Conservation (phyloP, 192 early-diverging fungal species). For the Chytriomyces confervae region DNA sequence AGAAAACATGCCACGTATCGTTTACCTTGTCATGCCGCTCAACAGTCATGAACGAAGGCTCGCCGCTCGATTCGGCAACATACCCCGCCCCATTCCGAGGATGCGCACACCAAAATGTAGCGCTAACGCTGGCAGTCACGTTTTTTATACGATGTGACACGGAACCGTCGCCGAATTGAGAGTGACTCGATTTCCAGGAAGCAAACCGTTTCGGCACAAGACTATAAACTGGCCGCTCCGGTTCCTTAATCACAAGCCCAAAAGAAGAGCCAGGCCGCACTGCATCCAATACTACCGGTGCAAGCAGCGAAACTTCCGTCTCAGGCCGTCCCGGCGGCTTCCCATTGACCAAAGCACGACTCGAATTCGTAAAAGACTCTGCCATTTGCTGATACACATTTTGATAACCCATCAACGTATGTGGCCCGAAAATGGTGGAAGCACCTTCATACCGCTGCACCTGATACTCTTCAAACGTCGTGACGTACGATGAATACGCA, state of each 20-base stretch:
- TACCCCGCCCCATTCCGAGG: conserved; percentile 48
- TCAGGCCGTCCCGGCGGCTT: neutral
- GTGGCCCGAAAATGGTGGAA: conserved; percentile 62
- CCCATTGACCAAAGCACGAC: neutral
- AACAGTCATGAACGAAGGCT: conserved; percentile 46
- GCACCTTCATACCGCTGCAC: conserved; percentile 69
- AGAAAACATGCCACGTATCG: conserved; percentile 40
- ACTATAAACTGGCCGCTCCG: conserved; percentile 3
- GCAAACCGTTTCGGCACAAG: neutral
- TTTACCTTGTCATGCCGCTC: conserved; percentile 34
- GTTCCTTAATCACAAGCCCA: conserved; percentile 42
- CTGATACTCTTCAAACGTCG: conserved; percentile 61
- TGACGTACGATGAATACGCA: conserved; percentile 56
- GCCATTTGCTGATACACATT: conserved; percentile 58
- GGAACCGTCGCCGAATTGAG: conserved; percentile 13
- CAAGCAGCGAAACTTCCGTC: conserved; percentile 40
- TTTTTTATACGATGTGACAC: conserved; percentile 14
- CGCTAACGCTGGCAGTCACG: conserved; percentile 34
- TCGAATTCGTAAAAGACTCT: conserved; percentile 43
- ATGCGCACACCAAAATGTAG: conserved; percentile 52
- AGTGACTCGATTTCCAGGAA: neutral
- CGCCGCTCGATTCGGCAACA: conserved; percentile 13
- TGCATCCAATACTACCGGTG: conserved; percentile 47
- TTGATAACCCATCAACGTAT: conserved; percentile 62
- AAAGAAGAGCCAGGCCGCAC: conserved; percentile 39